Base-by-base conservation (phyloP, 192 early-diverging fungal genomes). In the Spizellomyces sp. region DNA sequence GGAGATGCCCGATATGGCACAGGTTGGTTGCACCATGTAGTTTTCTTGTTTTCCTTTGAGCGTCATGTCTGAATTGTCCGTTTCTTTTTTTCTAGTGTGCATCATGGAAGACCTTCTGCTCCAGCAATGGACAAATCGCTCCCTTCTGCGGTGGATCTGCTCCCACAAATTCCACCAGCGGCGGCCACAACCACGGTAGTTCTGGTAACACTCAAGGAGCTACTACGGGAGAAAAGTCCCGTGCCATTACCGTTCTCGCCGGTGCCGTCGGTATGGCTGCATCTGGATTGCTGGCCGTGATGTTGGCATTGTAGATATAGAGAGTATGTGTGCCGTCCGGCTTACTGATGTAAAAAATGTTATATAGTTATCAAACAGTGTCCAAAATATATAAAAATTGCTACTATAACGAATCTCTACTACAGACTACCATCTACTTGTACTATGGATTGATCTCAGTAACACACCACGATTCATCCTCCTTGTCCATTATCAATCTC, bases 1-100 rank as follows among this genome's bases (percentile, higher is more conserved):
- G 21, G 66, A 68, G 21, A 68, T 68, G 66, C 66, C 66, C 17
- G 36, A n/a, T 5, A 68, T 68, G 66, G 58, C 60, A 17, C 19
- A 36, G 27, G 27, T 36, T 36, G 27, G 27, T 36, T 36, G 27
- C 27, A 36, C 27, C 1, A 36, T 36, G 27, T 36, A 36, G 27
- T 36, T 36, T 36, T 36, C 1, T 36, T 36, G 27, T 36, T 36
- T 36, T 36, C 3, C 27, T 36, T 36, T 36, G 27, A 36, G 27
- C 27, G 27, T 36, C 27, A 36, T 3, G 3, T 36, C 27, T 36
- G 27, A 36, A 36, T 36, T 36, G 27, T 36, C 27, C 27, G 27
- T 36, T 36, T 36, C 27, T 36, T 36, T 36, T 36, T 36, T 36
- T 36, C 27, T 36, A 41, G 41, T 62, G 60, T 10, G 17, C 17